Evolutionary conservation across 202 grass and related monocot genomes (phyloP), one percentile per base, ranked within the genome.

Genomic region (Panicum hallii): DNA sequence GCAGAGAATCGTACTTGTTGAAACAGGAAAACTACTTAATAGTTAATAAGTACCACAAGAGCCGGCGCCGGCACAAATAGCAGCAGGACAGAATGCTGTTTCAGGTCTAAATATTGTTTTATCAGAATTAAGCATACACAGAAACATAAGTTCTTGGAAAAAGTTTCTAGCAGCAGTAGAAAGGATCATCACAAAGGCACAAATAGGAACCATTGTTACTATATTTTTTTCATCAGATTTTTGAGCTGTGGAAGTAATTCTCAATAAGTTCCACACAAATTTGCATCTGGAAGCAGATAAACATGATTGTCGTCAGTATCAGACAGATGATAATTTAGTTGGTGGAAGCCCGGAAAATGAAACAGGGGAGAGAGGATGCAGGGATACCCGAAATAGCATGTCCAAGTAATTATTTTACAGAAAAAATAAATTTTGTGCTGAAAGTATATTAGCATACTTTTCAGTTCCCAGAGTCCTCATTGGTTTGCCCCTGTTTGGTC

Each of bases 401-500:
- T 65, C 28, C 16, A 72, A 30, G 20, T 5, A 30, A 52, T 22
- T 22, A 22, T 43, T 56, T 56, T 11, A 50, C 28, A 82, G 43
- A 42, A 44, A 82, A 75, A 2, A 42, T 28, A 69, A n/a, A n/a
- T 74, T 45, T 3, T 79, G 19, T 67, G 19, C 70, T 88, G 75
- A 90, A 82, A 58, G 75, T 20, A 72, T 11, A 42, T 67, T 86
- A 14, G 82, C 93, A 45, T 95, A 74, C 85, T 68, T 92, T 54
- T 26, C 77, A 78, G 85, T 68, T 81, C 85, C 90, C 22, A 88
- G 82, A 60, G 67, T 64, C 84, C 85, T 90, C 56, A 95, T 63
- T 77, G 93, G 93, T 9, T 79, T 78, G 6, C 78, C 66, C 63
- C 67, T 88, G 34, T 90, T 80, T 65, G 93, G 93, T 52, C 75